A percentile compares a stretch with the other conserved stretches of the same genome.
These are phyloP conservation scores for Cucurbita ficifolia DNA, from an alignment of 306 rosid species.

Conservation along the genomic window DNA sequence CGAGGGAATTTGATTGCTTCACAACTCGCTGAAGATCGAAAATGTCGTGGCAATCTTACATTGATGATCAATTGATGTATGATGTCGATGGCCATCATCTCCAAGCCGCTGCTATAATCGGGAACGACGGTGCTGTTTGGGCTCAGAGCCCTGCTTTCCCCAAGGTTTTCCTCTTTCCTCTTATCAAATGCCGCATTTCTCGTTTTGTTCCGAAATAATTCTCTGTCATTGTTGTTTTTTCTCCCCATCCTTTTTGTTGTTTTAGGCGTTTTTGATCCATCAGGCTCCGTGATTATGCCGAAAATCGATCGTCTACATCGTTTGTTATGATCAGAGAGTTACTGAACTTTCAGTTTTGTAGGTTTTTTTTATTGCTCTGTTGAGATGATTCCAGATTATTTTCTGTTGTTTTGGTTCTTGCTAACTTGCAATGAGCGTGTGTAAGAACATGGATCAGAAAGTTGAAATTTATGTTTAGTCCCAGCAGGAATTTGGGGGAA, in stretches of 20 bases:
- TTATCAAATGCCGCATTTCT: neutral
- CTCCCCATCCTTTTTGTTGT: neutral
- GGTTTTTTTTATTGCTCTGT: neutral
- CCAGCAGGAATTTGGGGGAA: neutral
- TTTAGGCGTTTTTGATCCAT: neutral
- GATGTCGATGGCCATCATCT: constrained; percentile 41
- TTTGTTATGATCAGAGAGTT: neutral
- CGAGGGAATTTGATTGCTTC: neutral
- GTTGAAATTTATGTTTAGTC: no score
- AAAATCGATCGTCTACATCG: neutral
- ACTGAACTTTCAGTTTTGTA: neutral
- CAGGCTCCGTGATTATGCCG: neutral
- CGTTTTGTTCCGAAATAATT: neutral
- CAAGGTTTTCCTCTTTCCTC: constrained; percentile 14
- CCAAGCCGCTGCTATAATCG: constrained; percentile 37
- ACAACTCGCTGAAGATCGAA: neutral
- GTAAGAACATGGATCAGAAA: neutral
- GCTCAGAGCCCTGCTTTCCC: constrained; percentile 43
- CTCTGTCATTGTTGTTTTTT: neutral
- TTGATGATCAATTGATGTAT: constrained; percentile 47
- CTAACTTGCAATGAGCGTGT: neutral
- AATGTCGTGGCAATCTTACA: constrained; percentile 59
- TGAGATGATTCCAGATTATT: neutral
- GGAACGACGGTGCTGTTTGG: constrained; percentile 44
- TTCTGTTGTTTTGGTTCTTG: neutral